phyloP scores from a whole-genome alignment of 192 early-diverging fungal species.

The Coemansia sp. region DNA sequence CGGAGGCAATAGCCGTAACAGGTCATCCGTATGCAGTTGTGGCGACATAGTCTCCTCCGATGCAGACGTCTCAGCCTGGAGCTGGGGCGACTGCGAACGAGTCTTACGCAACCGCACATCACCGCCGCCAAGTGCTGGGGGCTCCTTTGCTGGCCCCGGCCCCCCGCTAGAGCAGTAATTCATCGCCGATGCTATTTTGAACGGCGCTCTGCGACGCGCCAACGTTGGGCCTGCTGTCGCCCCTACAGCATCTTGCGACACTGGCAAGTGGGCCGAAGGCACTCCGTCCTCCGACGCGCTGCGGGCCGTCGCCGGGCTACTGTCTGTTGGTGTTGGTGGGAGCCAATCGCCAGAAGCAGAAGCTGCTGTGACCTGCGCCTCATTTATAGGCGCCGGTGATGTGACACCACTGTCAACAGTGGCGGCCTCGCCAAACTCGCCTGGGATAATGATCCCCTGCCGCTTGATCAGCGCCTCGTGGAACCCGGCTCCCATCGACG shows the following conservation, averaged over 20 bases:
- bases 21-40: constrained; percentile 15
- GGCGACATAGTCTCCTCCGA: constrained; percentile 3
- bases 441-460: constrained; percentile 20
- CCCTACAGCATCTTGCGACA: not conserved
- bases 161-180: constrained; percentile 1
- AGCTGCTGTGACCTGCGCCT: constrained; percentile 7
- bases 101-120: constrained; percentile 10
- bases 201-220: constrained; percentile 7
- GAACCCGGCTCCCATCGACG: not conserved
- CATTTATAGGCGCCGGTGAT: constrained; percentile 8
- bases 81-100: constrained; percentile 21
- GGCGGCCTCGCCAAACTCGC: not conserved
- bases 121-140: not conserved
- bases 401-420: not conserved
- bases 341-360: not conserved
- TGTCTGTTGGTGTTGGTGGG: constrained; percentile 30
- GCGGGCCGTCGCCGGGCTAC: constrained; percentile 12
- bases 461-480: constrained; percentile 11
- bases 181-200: constrained; percentile 7
- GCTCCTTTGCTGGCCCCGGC: not conserved
- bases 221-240: not conserved
- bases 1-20: constrained; percentile 1
- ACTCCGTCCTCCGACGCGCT: constrained; percentile 16
- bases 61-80: not conserved
- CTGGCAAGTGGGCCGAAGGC: not conserved